phyloP scores from a whole-genome alignment of 2,329 filamentous ascomycete genomes.

The Ophiostoma novo-ulmi region DNA sequence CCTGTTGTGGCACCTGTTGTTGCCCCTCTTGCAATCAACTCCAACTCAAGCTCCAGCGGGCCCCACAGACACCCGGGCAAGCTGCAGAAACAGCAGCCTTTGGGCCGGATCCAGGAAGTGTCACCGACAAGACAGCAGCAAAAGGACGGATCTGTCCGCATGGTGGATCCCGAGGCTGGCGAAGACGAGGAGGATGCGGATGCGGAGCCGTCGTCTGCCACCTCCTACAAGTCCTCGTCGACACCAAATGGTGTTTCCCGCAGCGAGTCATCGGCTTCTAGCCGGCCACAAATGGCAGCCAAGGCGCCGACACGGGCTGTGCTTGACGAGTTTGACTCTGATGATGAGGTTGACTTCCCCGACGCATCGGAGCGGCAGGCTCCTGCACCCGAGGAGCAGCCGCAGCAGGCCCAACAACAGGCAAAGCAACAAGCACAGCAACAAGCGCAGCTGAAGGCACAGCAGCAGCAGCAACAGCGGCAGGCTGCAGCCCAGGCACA shows the following conservation, averaged over 20 bases:
- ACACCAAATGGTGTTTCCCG: not conserved
- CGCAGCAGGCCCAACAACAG: conserved; percentile 38
- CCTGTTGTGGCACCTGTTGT: conserved; percentile 28
- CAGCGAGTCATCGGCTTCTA: conserved; percentile 32
- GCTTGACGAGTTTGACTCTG: conserved; percentile 65
- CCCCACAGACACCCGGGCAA: conserved; percentile 58
- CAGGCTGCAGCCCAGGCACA: conserved; percentile 11
- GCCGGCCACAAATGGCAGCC: conserved; percentile 52
- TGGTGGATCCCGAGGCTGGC: conserved; percentile 50
- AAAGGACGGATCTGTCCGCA: conserved; percentile 44
- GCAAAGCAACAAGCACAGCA: conserved; percentile 39
- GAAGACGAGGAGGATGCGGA: conserved; percentile 40
- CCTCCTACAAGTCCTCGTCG: not conserved
- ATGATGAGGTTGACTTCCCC: conserved; percentile 36
- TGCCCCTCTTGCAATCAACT: conserved; percentile 37
- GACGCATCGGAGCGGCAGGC: conserved; percentile 27
- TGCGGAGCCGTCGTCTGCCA: conserved; percentile 19
- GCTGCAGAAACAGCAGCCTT: conserved; percentile 62
- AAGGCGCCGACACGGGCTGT: conserved; percentile 59
- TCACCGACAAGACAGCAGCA: conserved; percentile 42
- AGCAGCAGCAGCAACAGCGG: conserved; percentile 31
- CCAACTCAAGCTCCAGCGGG: not conserved
- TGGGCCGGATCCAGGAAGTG: conserved; percentile 30
- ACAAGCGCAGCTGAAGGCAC: conserved; percentile 34
- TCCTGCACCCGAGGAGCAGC: conserved; percentile 25